Evolutionary conservation across 2,329 filamentous ascomycete species (phyloP), one percentile per base, ranked within the genome.

Genomic region (Aspergillus sp.): DNA sequence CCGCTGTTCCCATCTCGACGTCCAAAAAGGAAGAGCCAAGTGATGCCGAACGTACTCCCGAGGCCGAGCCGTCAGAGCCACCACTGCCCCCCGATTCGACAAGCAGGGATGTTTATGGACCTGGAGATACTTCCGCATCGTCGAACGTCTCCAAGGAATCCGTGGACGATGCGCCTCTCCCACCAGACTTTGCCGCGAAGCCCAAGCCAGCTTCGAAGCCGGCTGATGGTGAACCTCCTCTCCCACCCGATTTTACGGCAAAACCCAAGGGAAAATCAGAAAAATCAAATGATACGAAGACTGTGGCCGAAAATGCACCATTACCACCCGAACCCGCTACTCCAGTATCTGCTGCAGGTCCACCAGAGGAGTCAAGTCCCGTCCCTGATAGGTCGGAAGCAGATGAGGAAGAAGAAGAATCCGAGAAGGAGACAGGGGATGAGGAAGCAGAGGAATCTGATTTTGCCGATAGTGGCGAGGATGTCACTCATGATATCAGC

Each of bases 91-190:
- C 73, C 10, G 71, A 75, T 36, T 53, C 73, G 4, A 72, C 69
- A n/a, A 75, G 69, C 49, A 73, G 67, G 55, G 64, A 62, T 34
- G 63, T 54, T 8, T 75, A 74, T 55, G 66, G 66, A 6, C 65
- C 72, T 28, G 72, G 71, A 4, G 73, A 75, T 48, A 74, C 72
- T n/a, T 73, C 72, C 3, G 69, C 65, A 6, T 73, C 71, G 6
- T 72, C 69, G 3, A 65, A 67, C 45, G 63, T 66, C 4, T 72
- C 69, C 4, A 68, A 66, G 44, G 61, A 55, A 36, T 70, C 69
- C 4, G 48, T 58, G 39, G 69, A 72, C 7, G 70, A 72, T 42
- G 66, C 65, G 4, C 67, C 68, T 35, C 54, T 66, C 36, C 63
- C 65, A 1, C 61, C 63, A 32, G 64, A 63, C 43, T 63, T 64